Percentiles rank a stretch among this genome's conserved stretches.
Conservation (phyloP, 148 eudicot genomes). For the Fagopyrum esculentum region DNA sequence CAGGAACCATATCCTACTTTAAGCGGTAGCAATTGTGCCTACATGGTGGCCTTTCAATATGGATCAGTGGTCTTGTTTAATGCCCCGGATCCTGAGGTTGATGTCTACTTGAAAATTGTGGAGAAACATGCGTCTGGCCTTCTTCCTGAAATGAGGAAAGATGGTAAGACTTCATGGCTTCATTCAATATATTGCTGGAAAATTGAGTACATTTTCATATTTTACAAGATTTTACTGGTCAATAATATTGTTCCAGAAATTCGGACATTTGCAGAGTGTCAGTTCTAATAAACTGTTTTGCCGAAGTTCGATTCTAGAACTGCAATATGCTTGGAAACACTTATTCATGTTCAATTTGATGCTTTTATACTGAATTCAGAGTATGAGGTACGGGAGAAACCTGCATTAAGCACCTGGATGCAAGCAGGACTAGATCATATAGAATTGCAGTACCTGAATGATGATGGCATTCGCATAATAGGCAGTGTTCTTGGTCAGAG, state of each 20-base stretch:
- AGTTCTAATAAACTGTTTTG: neutral
- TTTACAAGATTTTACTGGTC: neutral
- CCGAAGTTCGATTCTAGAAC: neutral
- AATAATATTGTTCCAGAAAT: neutral
- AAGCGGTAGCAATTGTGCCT: conserved; percentile 68
- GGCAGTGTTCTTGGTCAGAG: conserved; percentile 99
- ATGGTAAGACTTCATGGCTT: conserved; percentile 45
- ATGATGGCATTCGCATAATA: conserved; percentile 89
- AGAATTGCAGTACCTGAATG: conserved; percentile 67
- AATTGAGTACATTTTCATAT: neutral
- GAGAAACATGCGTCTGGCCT: conserved; percentile 67
- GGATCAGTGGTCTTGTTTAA: conserved; percentile 92
- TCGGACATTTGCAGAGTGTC: neutral
- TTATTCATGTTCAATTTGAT: neutral
- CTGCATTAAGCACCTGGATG: conserved; percentile 83
- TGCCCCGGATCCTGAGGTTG: conserved; percentile 74
- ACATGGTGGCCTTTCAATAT: conserved; percentile 87
- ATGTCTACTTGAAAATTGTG: conserved; percentile 72
- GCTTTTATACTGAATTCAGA: conserved; percentile 29
- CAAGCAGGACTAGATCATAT: conserved; percentile 84
- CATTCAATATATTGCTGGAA: neutral
- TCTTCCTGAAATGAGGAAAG: conserved; percentile 93
- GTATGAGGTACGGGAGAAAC: conserved; percentile 85
- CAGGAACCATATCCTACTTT: conserved; percentile 66
- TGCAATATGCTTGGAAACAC: neutral